Base-by-base conservation (phyloP, 768 basidiomycete species). In the Zangia roseola region DNA sequence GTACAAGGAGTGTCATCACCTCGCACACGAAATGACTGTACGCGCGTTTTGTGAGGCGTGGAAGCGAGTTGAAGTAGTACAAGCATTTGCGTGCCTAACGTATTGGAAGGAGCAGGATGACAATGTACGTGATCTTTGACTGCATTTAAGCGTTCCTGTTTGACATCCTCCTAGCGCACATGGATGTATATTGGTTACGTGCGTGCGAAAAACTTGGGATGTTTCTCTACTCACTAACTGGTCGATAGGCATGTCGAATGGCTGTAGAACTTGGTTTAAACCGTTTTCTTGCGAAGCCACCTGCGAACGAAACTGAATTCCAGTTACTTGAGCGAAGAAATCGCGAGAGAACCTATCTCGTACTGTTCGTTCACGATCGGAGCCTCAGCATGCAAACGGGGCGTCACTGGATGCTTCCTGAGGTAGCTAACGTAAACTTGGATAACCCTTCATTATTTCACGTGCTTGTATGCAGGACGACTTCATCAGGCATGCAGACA, bases 31-130 rank as follows among this genome's bases (percentile, higher is more conserved):
- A 20, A 78, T 85, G 54, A 83, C 85, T n/a, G 74, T 87, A 23
- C 80, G 81, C 49, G 89, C 91, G 9, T 91, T 94, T 59, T 76
- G 82, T 26, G 83, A 87, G 53, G 78, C 77, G n/a, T 84, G 80
- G 80, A 86, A 89, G 64, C 77, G 83, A 52, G 83, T 94, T 44
- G 92, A 93, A 68, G 83, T 92, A 19, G 87, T 90, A 5, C 93
- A 95, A 68, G 89, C 91, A 23, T 89, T 92, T 64, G 85, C 88
- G 17, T 91, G 90, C 58, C 74, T 94, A 52, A 90, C 86, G 33
- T 94, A 94, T 68, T 94, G 91, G 90, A 86, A 80, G 63, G 88
- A 91, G 58, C 87, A 91, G 34, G 84, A 88, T 54, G 93, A 95
- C 57, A 88, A 82, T 47, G 87, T 88, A 54, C 40, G 79, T 65